A percentile compares a stretch with the other conserved stretches of the same genome.
Evolutionary conservation across 2,329 filamentous ascomycete genomes (phyloP).

Genomic region (Alternaria tenuissima): DNA sequence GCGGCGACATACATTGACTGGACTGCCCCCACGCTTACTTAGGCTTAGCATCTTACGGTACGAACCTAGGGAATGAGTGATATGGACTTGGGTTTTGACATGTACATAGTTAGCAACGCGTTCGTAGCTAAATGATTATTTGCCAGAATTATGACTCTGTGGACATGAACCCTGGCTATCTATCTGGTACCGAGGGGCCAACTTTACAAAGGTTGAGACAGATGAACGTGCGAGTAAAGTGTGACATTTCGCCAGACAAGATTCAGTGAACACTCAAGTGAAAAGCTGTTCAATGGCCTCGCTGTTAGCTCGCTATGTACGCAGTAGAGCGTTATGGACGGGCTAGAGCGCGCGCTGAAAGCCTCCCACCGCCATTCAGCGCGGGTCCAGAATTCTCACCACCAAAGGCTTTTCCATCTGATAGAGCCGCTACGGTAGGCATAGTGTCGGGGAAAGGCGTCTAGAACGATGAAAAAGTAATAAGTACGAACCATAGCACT

Average conservation of each 20-base stretch:
- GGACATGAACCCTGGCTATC: not conserved
- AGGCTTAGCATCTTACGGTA: slow-evolving; percentile 14
- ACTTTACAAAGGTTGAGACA: not conserved
- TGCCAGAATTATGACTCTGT: not conserved
- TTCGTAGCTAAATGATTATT: slow-evolving; percentile 6
- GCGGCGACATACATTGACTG: slow-evolving; percentile 48
- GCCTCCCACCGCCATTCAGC: not conserved
- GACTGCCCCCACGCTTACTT: slow-evolving; percentile 46
- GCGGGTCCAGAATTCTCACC: slow-evolving; percentile 14
- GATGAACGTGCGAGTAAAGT: not conserved
- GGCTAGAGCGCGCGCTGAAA: not conserved
- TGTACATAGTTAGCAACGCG: slow-evolving; percentile 14
- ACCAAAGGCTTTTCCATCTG: slow-evolving; percentile 13
- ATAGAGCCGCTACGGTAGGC: not conserved
- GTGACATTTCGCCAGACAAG: not conserved
- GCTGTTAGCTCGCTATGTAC: not conserved
- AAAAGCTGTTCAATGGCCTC: not conserved
- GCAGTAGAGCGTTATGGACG: not conserved
- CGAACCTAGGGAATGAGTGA: not conserved
- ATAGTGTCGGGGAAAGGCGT: not conserved
- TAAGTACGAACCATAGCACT: not conserved
- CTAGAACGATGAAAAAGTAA: not conserved
- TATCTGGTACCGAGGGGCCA: not conserved
- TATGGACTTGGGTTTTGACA: slow-evolving; percentile 17
- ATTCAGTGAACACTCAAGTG: not conserved